Evolutionary conservation across 495 filamentous ascomycete genomes (phyloP).

Genomic region (Aspergillus egyptiacus): DNA sequence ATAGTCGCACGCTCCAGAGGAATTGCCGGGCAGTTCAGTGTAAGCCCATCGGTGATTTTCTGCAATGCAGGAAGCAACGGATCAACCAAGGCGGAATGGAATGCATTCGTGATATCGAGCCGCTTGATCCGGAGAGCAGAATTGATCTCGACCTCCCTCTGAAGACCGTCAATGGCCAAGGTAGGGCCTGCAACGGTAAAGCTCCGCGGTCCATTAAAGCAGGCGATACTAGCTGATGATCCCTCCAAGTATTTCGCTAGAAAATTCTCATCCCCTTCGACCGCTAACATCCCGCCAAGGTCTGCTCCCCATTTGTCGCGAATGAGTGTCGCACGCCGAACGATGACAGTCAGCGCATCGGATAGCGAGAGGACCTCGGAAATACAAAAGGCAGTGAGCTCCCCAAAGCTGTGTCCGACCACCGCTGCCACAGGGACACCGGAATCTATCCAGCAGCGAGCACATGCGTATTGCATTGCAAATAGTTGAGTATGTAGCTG

Average conservation of each 20-base stretch:
- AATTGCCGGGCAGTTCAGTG: conserved; percentile 28
- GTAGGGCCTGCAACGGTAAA: conserved; percentile 42
- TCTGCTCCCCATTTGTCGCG: conserved; percentile 42
- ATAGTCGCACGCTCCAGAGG: conserved; percentile 28
- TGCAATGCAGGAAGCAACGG: conserved; percentile 28
- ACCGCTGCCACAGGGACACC: conserved; percentile 31
- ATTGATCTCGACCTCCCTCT: conserved; percentile 1
- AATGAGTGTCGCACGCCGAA: conserved; percentile 41
- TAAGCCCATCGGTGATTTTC: conserved; percentile 19
- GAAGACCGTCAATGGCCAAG: conserved; percentile 25
- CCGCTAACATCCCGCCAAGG: conserved; percentile 44
- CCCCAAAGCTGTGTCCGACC: conserved; percentile 49
- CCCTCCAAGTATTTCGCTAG: background rate
- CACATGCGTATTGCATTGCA: conserved; percentile 44
- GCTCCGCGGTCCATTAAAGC: conserved; percentile 44
- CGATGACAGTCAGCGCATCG: conserved; percentile 38
- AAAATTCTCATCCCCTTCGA: conserved; percentile 34
- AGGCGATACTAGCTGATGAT: conserved; percentile 35
- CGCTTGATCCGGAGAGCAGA: conserved; percentile 28
- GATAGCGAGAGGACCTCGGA: conserved; percentile 29
- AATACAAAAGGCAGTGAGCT: conserved; percentile 39
- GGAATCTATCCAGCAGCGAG: conserved; percentile 43
- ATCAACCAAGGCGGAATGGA: conserved; percentile 45
- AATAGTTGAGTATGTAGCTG: conserved; percentile 43
- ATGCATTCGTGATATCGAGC: conserved; percentile 47